A percentile compares a stretch with the other conserved stretches of the same genome.
Conservation (phyloP, 257 asterid species). For the Pogostemon cablin region DNA sequence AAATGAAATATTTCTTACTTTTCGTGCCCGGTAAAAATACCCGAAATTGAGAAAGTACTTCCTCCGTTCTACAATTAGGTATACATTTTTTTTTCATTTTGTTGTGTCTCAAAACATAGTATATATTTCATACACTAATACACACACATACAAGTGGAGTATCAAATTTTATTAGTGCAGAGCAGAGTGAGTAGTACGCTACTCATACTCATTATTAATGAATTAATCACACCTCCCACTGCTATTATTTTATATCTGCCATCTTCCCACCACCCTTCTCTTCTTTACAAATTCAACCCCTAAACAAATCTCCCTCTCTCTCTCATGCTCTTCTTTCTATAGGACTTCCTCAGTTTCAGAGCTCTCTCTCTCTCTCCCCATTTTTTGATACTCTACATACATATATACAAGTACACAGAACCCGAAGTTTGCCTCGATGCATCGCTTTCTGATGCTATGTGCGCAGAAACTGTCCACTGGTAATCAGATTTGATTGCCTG, state of each 20-base stretch:
- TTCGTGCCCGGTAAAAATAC: too few species aligned
- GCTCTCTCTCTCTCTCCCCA: constrained; percentile 24
- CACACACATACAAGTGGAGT: too few species aligned
- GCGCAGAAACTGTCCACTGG: constrained; percentile 16
- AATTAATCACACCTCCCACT: constrained; percentile 19
- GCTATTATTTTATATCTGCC: constrained; percentile 31
- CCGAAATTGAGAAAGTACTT: too few species aligned
- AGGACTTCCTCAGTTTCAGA: constrained; percentile 48
- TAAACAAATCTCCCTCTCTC: constrained; percentile 7
- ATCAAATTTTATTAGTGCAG: constrained; percentile 7
- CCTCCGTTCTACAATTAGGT: too few species aligned
- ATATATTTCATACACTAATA: too few species aligned
- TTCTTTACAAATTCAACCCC: constrained; percentile 33
- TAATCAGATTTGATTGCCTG: not conserved
- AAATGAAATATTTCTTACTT: too few species aligned
- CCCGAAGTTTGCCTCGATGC: constrained; percentile 27
- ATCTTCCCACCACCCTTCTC: constrained; percentile 29
- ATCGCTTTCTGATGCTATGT: constrained; percentile 29
- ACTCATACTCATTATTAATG: constrained; percentile 19
- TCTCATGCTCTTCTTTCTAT: not conserved
- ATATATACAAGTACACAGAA: constrained; percentile 17
- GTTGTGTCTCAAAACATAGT: too few species aligned
- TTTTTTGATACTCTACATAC: constrained; percentile 22
- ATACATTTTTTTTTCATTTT: too few species aligned
- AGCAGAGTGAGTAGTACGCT: too few species aligned